These are phyloP conservation scores for Fomitopsis serialis DNA, from an alignment of 768 basidiomycete species.

Conservation along the genomic window DNA sequence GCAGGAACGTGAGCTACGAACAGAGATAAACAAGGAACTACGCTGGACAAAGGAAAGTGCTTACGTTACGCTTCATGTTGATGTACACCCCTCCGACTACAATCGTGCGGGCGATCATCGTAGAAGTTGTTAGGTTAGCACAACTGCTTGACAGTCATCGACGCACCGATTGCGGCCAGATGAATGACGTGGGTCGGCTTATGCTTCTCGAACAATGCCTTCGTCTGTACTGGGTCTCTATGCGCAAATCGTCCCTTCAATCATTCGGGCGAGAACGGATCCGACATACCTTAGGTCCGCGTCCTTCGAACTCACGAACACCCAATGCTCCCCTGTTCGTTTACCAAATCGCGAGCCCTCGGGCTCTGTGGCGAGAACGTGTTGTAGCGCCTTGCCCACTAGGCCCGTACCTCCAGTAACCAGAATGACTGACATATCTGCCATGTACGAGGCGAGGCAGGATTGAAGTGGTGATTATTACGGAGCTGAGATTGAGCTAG, in stretches of 20 bases:
- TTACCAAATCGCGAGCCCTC: slow-evolving; percentile 77
- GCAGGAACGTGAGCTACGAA: slow-evolving; percentile 82
- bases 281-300: slow-evolving; percentile 74
- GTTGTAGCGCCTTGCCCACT: slow-evolving; percentile 79
- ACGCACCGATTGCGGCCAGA: slow-evolving; percentile 85
- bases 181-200: slow-evolving; percentile 96
- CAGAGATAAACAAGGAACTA: background rate
- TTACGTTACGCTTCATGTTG: slow-evolving; percentile 91
- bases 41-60: background rate
- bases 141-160: background rate
- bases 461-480: background rate
- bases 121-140: background rate
- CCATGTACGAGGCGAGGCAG: background rate
- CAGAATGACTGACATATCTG: slow-evolving; percentile 46
- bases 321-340: slow-evolving; percentile 73
- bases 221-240: slow-evolving; percentile 68
- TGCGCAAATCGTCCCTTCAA: background rate
- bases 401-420: slow-evolving; percentile 86
- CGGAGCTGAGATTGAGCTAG: no score
- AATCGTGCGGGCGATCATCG: background rate
- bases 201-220: slow-evolving; percentile 80
- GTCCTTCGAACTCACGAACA: slow-evolving; percentile 75
- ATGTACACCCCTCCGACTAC: slow-evolving; percentile 91
- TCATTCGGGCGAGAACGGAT: background rate
- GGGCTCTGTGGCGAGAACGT: slow-evolving; percentile 74